These are phyloP conservation scores for Amphicarpaea edgeworthii DNA, from an alignment of 306 rosid species.

Conservation along the genomic window DNA sequence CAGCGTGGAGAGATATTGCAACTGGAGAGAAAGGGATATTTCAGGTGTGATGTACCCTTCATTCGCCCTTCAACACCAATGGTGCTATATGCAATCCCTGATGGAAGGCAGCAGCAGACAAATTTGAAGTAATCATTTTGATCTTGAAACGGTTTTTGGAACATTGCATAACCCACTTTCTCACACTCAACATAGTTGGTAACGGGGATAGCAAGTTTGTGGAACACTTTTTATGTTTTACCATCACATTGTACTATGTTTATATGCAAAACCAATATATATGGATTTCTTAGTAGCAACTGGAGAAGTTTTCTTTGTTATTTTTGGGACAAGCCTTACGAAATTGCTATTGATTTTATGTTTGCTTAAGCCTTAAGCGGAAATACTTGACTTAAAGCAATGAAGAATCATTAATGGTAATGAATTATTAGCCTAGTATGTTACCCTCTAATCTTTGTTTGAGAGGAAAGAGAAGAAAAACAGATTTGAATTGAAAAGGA, in stretches of 20 bases:
- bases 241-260: conserved; percentile 31
- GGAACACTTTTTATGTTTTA: conserved; percentile 35
- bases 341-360: background rate
- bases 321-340: background rate
- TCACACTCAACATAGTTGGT: background rate
- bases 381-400: background rate
- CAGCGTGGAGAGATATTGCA: conserved; percentile 82
- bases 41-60: conserved; percentile 86
- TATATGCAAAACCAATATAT: conserved; percentile 22
- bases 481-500: background rate
- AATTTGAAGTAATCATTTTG: conserved; percentile 52
- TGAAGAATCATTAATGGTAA: background rate
- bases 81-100: conserved; percentile 80
- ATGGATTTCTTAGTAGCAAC: conserved; percentile 35
- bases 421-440: conserved; percentile 4
- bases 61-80: conserved; percentile 72
- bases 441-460: background rate
- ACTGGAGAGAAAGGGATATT: conserved; percentile 95
- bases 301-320: background rate
- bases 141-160: conserved; percentile 20
- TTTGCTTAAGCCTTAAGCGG: background rate
- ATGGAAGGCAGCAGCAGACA: conserved; percentile 84
- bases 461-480: background rate
- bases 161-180: background rate
- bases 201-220: conserved; percentile 35